Percentiles rank a stretch among this genome's conserved stretches.
Conservation (phyloP, 148 eudicot species). For the Fagopyrum esculentum region DNA sequence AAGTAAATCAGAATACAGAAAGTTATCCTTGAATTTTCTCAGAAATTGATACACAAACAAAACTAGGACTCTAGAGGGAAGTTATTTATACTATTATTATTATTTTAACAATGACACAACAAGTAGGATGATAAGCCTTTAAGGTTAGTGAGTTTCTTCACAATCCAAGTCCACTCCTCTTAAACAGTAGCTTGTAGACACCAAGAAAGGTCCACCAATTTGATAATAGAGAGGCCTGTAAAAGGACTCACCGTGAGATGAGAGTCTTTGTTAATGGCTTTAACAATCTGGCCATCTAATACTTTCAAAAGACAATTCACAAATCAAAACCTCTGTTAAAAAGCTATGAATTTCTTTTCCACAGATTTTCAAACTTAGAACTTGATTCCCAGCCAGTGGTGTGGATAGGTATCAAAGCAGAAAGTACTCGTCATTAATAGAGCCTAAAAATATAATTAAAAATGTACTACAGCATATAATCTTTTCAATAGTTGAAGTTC, state of each 20-base stretch:
- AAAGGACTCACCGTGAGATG: background rate
- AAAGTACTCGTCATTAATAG: background rate
- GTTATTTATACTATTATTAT: background rate
- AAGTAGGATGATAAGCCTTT: too few species aligned
- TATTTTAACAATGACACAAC: too few species aligned
- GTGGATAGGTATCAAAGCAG: background rate
- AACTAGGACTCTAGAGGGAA: background rate
- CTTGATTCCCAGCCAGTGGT: too few species aligned
- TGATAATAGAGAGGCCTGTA: background rate
- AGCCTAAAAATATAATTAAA: background rate
- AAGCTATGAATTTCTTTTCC: too few species aligned
- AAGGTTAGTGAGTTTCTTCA: too few species aligned
- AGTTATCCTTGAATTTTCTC: too few species aligned
- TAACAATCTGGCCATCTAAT: background rate
- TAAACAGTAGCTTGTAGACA: background rate
- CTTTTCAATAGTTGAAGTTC: background rate
- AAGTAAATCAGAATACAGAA: conserved; percentile 63
- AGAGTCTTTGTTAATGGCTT: background rate
- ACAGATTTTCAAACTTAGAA: too few species aligned
- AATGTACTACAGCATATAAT: background rate
- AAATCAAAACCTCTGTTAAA: too few species aligned
- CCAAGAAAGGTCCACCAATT: background rate
- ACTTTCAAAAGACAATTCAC: background rate
- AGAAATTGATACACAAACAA: background rate
- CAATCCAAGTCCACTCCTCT: too few species aligned